phyloP scores from a whole-genome alignment of 139 green algal genomes.

The Desmodesmus armatus region DNA sequence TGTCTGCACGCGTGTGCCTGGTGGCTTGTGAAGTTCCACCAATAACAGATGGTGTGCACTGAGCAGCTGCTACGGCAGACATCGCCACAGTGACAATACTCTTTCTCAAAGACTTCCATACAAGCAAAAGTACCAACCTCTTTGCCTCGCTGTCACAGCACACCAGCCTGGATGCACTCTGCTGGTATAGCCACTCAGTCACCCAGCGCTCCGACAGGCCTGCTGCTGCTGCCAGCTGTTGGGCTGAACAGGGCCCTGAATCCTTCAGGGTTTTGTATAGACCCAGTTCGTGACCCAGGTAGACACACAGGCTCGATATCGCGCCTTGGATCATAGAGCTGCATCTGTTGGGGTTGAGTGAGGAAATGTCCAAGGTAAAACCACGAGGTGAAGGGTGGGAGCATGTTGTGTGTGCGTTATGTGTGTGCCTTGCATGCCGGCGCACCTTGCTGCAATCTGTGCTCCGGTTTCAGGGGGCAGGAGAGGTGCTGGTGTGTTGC shows the following conservation, averaged over 20 bases:
- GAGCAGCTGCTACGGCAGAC: too few species aligned
- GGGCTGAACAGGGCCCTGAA: neutral
- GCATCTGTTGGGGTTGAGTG: neutral
- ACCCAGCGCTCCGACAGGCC: constrained; percentile 28
- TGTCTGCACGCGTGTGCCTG: too few species aligned
- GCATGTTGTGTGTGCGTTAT: neutral
- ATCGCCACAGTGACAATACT: too few species aligned
- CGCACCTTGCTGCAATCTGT: too few species aligned
- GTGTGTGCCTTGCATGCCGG: neutral
- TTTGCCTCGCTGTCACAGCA: neutral
- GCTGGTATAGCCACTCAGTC: constrained; percentile 31
- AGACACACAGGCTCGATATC: neutral
- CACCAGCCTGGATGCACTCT: neutral
- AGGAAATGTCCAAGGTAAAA: too few species aligned
- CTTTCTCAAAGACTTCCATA: too few species aligned
- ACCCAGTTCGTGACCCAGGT: neutral
- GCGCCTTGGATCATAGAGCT: neutral
- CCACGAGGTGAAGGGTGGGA: neutral
- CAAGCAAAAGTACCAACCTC: too few species aligned
- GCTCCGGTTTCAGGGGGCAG: too few species aligned
- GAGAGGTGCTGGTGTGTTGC: too few species aligned
- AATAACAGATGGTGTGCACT: too few species aligned
- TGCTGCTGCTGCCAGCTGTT: neutral
- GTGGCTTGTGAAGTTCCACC: too few species aligned
- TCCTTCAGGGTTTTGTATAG: neutral